These are phyloP conservation scores for Achlya hypogyna DNA, from an alignment of 352 stramenopile genomes.

Conservation along the genomic window DNA sequence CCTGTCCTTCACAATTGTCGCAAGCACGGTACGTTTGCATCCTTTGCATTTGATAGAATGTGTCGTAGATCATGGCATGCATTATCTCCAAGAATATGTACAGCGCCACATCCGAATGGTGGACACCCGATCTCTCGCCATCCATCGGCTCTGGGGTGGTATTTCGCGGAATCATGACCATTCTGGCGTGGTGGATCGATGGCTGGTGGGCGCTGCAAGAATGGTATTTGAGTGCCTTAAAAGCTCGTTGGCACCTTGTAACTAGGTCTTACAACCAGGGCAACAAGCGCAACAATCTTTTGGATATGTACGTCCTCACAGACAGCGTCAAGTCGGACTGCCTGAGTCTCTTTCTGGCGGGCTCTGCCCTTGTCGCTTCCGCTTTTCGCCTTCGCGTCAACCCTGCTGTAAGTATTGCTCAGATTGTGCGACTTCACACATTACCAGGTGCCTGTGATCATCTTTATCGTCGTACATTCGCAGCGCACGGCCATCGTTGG, in stretches of 20 bases:
- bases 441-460: not conserved
- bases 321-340: conserved; percentile 13
- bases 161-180: conserved; percentile 8
- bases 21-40: conserved; percentile 1
- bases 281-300: not conserved
- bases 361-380: conserved; percentile 2
- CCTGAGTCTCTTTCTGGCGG: conserved; percentile 12
- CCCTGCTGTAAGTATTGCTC: not conserved
- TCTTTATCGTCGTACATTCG: conserved; percentile 12
- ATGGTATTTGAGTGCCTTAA: conserved; percentile 1
- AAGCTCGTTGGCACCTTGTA: not conserved
- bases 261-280: conserved; percentile 5
- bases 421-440: not conserved
- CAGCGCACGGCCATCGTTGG: not conserved
- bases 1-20: conserved; percentile 4
- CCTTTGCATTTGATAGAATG: not conserved
- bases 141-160: conserved; percentile 3
- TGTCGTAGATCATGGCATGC: conserved; percentile 10
- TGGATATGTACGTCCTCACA: conserved; percentile 13
- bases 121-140: conserved; percentile 15
- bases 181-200: conserved; percentile 15
- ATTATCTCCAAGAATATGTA: conserved; percentile 12
- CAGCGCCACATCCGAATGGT: not conserved
- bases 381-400: not conserved
- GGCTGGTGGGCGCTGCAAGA: conserved; percentile 14